A percentile compares a stretch with the other conserved stretches of the same genome.
Conservation (phyloP, 192 early-diverging fungal genomes). For the Cetraspora pellucida region DNA sequence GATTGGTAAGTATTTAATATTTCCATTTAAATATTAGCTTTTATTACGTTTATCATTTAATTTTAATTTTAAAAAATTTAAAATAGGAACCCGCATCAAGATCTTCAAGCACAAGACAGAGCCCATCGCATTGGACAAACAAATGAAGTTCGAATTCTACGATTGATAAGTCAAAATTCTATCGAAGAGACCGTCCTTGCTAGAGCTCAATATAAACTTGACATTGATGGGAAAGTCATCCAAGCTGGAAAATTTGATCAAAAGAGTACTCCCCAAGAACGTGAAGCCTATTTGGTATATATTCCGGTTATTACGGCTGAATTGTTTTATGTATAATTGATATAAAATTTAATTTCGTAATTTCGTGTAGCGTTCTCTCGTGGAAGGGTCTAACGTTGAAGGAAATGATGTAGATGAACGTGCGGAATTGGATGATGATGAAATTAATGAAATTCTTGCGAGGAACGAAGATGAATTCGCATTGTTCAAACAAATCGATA, state of each 20-base stretch:
- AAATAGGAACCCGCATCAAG: conserved; percentile 89
- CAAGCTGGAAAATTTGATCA: conserved; percentile 99
- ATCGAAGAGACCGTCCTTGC: conserved; percentile 94
- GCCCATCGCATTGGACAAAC: conserved; percentile 99
- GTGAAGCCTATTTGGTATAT: conserved; percentile 73
- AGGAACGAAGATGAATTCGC: conserved; percentile 79
- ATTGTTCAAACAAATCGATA: conserved; percentile 77
- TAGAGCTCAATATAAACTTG: conserved; percentile 92
- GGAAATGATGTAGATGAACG: conserved; percentile 74
- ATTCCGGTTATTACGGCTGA: no score
- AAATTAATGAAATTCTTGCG: conserved; percentile 91
- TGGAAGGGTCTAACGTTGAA: conserved; percentile 69
- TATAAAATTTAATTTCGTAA: no score
- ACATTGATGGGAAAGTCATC: conserved; percentile 98
- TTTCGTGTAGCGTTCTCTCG: conserved; percentile 61
- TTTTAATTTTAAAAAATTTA: no score
- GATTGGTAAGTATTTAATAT: conserved; percentile 75
- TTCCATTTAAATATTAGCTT: neutral
- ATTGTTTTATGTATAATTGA: no score
- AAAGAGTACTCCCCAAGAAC: conserved; percentile 89
- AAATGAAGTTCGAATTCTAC: conserved; percentile 96
- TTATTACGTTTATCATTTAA: neutral
- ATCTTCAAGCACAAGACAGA: conserved; percentile 98
- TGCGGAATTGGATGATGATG: conserved; percentile 78
- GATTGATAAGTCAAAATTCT: conserved; percentile 86